Conservation (phyloP, 2,329 filamentous ascomycete species). For the Neopestalotiopsis clavispora region DNA sequence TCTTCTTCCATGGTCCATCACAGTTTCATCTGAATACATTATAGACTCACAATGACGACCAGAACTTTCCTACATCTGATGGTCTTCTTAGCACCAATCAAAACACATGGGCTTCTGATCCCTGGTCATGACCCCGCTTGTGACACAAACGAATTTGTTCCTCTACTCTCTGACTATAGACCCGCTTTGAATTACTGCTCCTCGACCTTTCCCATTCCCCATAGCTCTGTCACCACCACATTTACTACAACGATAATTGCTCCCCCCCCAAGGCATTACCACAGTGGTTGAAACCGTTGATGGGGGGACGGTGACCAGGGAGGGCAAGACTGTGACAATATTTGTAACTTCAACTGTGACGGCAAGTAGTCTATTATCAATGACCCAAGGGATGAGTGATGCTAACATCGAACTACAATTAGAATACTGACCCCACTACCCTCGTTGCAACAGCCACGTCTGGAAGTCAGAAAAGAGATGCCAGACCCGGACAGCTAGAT, state of each 20-base stretch:
- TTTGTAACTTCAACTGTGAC: neutral
- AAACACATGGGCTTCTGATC: neutral
- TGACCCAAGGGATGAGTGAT: neutral
- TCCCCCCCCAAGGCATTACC: neutral
- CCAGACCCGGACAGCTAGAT: neutral
- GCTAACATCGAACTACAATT: neutral
- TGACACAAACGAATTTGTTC: neutral
- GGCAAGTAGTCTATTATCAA: neutral
- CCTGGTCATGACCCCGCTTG: neutral
- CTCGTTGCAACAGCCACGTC: neutral
- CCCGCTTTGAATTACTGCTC: conserved; percentile 5
- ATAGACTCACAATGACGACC: neutral
- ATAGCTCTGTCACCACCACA: neutral
- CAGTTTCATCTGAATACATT: neutral
- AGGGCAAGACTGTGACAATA: neutral
- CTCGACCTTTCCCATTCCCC: neutral
- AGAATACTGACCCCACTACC: neutral
- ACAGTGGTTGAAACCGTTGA: neutral
- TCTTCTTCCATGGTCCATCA: neutral
- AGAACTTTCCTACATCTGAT: neutral
- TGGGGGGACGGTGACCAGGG: neutral
- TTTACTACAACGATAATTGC: neutral
- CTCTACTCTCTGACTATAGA: neutral
- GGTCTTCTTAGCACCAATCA: neutral
- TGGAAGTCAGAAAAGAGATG: neutral